Conservation (phyloP, 108 stramenopile species). For the Chaetoceros muelleri region DNA sequence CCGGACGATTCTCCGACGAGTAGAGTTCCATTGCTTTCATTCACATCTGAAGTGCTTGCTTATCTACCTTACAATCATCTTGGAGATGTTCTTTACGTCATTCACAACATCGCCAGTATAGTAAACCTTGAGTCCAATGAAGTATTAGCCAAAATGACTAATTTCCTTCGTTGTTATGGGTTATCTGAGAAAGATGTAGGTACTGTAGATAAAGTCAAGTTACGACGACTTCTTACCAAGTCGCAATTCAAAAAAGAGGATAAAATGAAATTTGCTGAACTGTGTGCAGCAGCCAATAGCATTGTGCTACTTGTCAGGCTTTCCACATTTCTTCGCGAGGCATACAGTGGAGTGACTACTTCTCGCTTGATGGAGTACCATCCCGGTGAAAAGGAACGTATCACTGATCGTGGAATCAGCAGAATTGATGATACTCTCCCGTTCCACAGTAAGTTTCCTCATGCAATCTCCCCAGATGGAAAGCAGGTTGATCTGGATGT, state of each 20-base stretch:
- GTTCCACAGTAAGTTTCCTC: too few relatives aligned
- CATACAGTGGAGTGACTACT: conserved; percentile 61
- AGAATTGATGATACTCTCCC: too few relatives aligned
- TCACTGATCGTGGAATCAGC: conserved; percentile 9
- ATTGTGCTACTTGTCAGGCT: conserved; percentile 55
- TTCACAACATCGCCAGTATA: conserved; percentile 45
- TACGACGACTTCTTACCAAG: conserved; percentile 28
- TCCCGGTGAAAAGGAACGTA: conserved; percentile 54
- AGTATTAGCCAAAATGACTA: conserved; percentile 42
- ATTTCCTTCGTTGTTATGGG: conserved; percentile 38
- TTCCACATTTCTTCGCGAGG: conserved; percentile 51
- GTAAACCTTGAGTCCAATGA: conserved; percentile 51
- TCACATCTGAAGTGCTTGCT: conserved; percentile 68
- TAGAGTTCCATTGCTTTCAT: conserved; percentile 48
- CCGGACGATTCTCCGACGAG: background rate
- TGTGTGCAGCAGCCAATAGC: conserved; percentile 50
- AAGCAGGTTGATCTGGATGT: too few relatives aligned
- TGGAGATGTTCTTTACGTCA: conserved; percentile 64
- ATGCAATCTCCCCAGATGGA: too few relatives aligned
- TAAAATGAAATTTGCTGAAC: conserved; percentile 17
- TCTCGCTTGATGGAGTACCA: conserved; percentile 45
- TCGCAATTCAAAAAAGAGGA: conserved; percentile 19
- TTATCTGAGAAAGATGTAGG: conserved; percentile 68
- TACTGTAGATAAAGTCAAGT: conserved; percentile 24
- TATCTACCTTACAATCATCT: conserved; percentile 64